Percentiles rank a stretch among this genome's conserved stretches.
phyloP scores from a whole-genome alignment of 345 rosid species.

The Nephelium lappaceum region DNA sequence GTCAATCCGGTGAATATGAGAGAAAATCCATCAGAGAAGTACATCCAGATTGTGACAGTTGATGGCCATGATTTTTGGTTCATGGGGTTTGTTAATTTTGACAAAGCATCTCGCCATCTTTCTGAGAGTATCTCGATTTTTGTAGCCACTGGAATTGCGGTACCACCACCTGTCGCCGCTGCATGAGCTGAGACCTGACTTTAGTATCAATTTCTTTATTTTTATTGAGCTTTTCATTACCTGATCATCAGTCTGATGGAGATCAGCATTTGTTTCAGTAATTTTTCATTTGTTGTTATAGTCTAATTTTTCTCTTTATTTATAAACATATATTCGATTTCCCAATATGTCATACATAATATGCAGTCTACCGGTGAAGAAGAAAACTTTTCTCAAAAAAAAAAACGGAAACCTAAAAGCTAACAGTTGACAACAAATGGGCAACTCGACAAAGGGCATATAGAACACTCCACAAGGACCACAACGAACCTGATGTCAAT shows the following conservation, averaged over 20 bases:
- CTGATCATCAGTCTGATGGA: background rate
- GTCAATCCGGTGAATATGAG: constrained; percentile 50
- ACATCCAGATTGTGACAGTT: constrained; percentile 51
- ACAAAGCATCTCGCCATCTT: constrained; percentile 60
- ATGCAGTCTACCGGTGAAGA: too few species aligned
- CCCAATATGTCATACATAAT: background rate
- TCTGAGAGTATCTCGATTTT: constrained; percentile 34
- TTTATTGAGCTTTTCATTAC: background rate
- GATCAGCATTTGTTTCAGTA: background rate
- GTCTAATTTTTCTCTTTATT: background rate
- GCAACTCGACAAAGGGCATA: too few species aligned
- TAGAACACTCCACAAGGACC: too few species aligned
- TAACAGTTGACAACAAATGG: too few species aligned
- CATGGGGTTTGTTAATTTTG: constrained; percentile 71
- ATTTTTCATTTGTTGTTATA: background rate
- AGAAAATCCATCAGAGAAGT: constrained; percentile 54
- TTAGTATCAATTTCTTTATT: background rate
- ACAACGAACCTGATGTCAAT: too few species aligned
- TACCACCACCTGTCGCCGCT: constrained; percentile 9
- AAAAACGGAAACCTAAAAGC: too few species aligned
- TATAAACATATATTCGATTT: background rate
- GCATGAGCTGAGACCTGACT: background rate
- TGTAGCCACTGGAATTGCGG: constrained; percentile 36
- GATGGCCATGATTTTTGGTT: constrained; percentile 81
- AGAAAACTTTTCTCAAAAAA: too few species aligned